Evolutionary conservation across 2,329 filamentous ascomycete species (phyloP), one percentile per base, ranked within the genome.

Genomic region (Cytospora schulzeri): DNA sequence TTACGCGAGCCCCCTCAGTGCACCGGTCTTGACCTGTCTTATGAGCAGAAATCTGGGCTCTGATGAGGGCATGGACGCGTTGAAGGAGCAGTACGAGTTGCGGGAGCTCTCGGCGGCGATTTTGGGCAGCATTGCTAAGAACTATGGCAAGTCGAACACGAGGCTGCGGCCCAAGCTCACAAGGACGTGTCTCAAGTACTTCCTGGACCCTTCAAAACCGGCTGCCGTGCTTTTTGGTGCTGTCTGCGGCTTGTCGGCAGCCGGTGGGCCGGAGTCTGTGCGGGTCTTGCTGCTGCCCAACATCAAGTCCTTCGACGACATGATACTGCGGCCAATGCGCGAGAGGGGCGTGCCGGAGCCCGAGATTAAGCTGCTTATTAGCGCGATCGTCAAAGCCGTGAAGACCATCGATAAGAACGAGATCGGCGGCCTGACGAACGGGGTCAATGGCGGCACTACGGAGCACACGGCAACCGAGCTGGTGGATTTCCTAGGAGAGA

Each of bases 121-220:
- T 6, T 85, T 98, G 19, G 89, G 88, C 35, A 85, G 87, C 41
- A 91, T 99, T 48, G 89, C 91, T 4, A 85, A 84, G 68, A 94
- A 93, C 72, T 97, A 96, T 78, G 88, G 90, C 7, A 84, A 88
- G 29, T 90, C 88, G 5, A 96, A 93, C 64, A 88, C 91, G 52
- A 89, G 92, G 17, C 85, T 98, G 29, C 92, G 93, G 64, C 89
- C 93, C 2, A 91, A 96, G 68, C 88, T 99, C 33, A 93, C 93
- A 4, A 86, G 95, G n/a, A 95, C 93, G 0, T 97, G 93, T 72
- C 85, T 98, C 38, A 97, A 97, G 78, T 88, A 91, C 71, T 94
- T 97, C 76, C 85, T 99, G 33, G 93, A 97, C 72, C 91, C 92
- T 0, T 87, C 88, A 52, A 92, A 93, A 73, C 88, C 93, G 0